A percentile compares a stretch with the other conserved stretches of the same genome.
Evolutionary conservation across 164 flowering plant genomes (phyloP).

Genomic region (Vitis cinerea): DNA sequence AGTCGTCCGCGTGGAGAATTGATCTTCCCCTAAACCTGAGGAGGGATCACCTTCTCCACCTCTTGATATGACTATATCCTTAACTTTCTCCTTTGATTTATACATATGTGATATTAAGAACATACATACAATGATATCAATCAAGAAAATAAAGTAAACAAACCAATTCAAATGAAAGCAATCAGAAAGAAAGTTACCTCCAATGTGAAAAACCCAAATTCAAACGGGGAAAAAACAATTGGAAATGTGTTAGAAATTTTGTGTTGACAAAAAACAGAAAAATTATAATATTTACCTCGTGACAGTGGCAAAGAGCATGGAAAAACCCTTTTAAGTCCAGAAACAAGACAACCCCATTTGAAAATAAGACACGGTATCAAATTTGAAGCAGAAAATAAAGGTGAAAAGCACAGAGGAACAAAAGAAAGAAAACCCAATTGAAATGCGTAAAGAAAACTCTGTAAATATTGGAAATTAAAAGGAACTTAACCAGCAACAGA

Average conservation of each 20-base stretch:
- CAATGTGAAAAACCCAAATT: background rate
- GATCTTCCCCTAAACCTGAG: background rate
- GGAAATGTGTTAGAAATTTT: background rate
- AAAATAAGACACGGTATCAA: background rate
- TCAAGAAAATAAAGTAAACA: no score
- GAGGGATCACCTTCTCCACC: conserved; percentile 8
- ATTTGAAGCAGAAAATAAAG: no score
- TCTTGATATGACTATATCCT: conserved; percentile 14
- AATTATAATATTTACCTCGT: background rate
- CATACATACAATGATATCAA: no score
- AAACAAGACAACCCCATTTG: background rate
- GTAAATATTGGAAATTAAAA: no score
- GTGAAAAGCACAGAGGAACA: background rate
- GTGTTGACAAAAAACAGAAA: background rate
- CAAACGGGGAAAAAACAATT: background rate
- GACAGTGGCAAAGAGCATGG: no score
- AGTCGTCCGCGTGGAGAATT: background rate
- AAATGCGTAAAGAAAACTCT: background rate
- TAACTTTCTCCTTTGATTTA: conserved; percentile 9
- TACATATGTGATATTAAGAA: conserved; percentile 4
- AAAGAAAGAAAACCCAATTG: background rate
- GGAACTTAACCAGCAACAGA: no score
- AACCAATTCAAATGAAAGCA: no score
- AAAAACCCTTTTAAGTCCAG: background rate
- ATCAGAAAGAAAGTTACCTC: background rate